These are phyloP conservation scores for Epithemia pelagica DNA, from an alignment of 108 stramenopile species.

Conservation along the genomic window DNA sequence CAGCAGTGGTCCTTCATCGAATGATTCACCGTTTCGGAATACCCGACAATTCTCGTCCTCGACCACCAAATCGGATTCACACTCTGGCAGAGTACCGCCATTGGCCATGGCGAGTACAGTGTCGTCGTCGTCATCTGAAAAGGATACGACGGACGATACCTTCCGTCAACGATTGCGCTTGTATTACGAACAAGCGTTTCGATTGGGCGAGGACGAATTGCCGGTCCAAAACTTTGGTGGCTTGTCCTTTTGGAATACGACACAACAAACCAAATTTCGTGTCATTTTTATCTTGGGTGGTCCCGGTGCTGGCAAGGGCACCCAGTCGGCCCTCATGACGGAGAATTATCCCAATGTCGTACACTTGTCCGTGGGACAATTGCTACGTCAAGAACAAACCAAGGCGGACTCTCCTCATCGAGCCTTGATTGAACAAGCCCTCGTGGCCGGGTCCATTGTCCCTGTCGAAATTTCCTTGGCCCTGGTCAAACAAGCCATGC, in stretches of 20 bases:
- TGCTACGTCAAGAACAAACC: slow-evolving; percentile 70
- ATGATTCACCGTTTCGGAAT: too few species aligned
- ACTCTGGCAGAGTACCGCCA: too few species aligned
- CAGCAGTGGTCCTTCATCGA: too few species aligned
- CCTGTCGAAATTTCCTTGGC: slow-evolving; percentile 89
- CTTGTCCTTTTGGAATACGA: not conserved
- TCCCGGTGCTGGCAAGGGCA: slow-evolving; percentile 86
- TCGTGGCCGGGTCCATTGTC: slow-evolving; percentile 90
- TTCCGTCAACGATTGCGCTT: not conserved
- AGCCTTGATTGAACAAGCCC: slow-evolving; percentile 68
- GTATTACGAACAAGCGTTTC: not conserved
- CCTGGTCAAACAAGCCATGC: slow-evolving; percentile 81
- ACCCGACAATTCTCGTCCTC: too few species aligned
- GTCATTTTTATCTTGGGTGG: slow-evolving; percentile 94
- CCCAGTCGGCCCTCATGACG: slow-evolving; percentile 79
- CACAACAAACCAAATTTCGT: slow-evolving; percentile 9
- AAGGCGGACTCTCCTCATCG: slow-evolving; percentile 65
- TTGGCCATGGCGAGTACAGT: too few species aligned
- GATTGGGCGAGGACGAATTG: not conserved
- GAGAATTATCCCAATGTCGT: slow-evolving; percentile 67
- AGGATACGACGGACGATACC: too few species aligned
- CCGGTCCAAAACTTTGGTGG: not conserved
- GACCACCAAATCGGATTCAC: too few species aligned
- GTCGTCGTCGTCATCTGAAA: too few species aligned
- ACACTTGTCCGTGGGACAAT: slow-evolving; percentile 92